Evolutionary conservation across 169 alveolate species (phyloP).

Genomic region (Eimeria maxima): DNA sequence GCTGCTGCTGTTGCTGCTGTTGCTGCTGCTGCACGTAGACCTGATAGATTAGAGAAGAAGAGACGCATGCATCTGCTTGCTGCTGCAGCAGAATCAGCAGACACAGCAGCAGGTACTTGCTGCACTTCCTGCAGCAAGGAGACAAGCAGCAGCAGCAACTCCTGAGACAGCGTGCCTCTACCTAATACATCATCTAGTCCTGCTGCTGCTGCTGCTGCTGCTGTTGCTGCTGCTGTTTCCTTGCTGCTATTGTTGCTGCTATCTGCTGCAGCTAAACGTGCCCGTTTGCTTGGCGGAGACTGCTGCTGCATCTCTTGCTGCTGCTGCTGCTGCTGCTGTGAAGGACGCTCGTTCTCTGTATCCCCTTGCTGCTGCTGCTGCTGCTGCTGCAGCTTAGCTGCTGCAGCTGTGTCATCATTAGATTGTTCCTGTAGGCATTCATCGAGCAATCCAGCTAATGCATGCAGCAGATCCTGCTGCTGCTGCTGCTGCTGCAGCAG

Average conservation of each 20-base stretch:
- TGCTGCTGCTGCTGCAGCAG: conserved; percentile 50
- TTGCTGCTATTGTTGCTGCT: conserved; percentile 1
- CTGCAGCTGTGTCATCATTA: background rate
- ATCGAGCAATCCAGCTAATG: conserved; percentile 6
- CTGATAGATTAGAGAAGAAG: conserved; percentile 49
- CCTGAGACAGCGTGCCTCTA: background rate
- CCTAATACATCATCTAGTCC: background rate
- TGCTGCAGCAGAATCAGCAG: conserved; percentile 58
- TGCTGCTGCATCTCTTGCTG: conserved; percentile 13
- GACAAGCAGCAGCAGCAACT: conserved; percentile 21
- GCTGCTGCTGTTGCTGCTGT: conserved; percentile 47
- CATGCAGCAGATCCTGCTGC: conserved; percentile 35
- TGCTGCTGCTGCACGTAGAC: conserved; percentile 46
- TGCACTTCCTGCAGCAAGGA: conserved; percentile 32
- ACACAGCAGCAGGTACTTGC: background rate
- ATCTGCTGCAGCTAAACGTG: background rate
- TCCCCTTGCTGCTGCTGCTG: conserved; percentile 6
- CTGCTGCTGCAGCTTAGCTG: conserved; percentile 62
- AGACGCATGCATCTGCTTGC: conserved; percentile 64
- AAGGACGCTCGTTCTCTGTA: background rate
- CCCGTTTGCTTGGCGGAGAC: conserved; percentile 38
- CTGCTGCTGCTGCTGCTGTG: conserved; percentile 48
- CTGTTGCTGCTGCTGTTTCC: background rate
- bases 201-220: conserved; percentile 52
- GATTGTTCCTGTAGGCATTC: conserved; percentile 29